Evolutionary conservation across 768 basidiomycete genomes (phyloP), one percentile per base, ranked within the genome.

Genomic region (Grammothele lineata): DNA sequence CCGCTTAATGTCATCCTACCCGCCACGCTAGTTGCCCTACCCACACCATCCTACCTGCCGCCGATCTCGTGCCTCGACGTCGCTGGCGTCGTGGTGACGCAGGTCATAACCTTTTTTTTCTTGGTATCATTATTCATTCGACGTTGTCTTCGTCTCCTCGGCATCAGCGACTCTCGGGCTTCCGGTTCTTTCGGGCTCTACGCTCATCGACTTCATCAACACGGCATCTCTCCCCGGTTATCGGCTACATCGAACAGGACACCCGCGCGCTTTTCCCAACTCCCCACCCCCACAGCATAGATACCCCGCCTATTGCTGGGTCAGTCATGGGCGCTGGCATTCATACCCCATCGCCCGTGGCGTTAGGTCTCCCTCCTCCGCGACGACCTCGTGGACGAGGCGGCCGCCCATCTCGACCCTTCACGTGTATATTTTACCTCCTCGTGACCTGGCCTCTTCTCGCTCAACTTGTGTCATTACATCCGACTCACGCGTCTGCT

Each of bases 61-160:
- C 39, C 48, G 37, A 26, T 33, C 22, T 50, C 9, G 26, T 18
- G 25, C 26, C 27, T 30, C 27, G 27, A 30, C 7, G 27, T 30
- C 27, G 27, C 14, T 14, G 35, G 58, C 43, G 47, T 46, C 44
- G 48, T 57, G 42, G 36, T 24, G 27, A 15, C 24, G 4, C 6
- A 30, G n/a, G 53, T 40, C 49, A 15, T 32, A 32, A 49, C 22
- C 50, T n/a, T 43, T 51, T 37, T 54, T 8, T 54, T 57, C 53
- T 37, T 59, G 64, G 64, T 70, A 71, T 66, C 69, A 66, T 71
- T 73, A 70, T 72, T 59, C 55, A 42, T 61, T 65, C 72, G 72
- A 67, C 71, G 66, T 64, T 58, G 65, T 63, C 40, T 60, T 57
- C 41, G 21, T 45, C 33, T 21, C 46, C 34, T 51, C 48, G 27